These are phyloP conservation scores for Annona cherimola DNA, from an alignment of 164 flowering plant species.

Conservation along the genomic window DNA sequence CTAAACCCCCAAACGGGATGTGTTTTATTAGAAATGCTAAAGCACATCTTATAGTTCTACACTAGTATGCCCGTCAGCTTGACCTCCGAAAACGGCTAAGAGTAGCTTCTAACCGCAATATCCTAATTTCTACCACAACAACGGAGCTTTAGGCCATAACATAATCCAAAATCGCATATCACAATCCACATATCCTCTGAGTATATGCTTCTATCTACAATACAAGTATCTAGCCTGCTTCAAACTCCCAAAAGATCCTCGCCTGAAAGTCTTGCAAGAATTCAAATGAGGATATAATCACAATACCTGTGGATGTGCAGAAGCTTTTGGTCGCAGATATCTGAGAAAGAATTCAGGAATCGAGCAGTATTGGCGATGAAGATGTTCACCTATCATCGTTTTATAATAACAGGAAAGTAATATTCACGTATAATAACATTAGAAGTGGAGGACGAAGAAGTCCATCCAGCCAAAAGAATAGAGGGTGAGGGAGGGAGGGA, in stretches of 20 bases:
- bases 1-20: no score
- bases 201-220: no score
- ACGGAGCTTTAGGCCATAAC: no score
- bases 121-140: slow-evolving; percentile 7
- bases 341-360: slow-evolving; percentile 18
- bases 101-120: slow-evolving; percentile 20
- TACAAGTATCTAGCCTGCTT: no score
- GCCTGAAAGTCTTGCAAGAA: no score
- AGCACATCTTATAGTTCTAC: no score
- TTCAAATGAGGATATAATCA: no score
- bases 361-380: slow-evolving; percentile 18
- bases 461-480: not conserved
- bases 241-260: no score
- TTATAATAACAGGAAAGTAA: not conserved
- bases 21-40: no score
- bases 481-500: not conserved
- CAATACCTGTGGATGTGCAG: slow-evolving; percentile 16
- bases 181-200: no score
- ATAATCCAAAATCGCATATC: no score
- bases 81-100: slow-evolving; percentile 16
- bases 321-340: slow-evolving; percentile 16
- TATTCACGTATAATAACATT: not conserved
- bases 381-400: slow-evolving; percentile 14
- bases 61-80: slow-evolving; percentile 10
- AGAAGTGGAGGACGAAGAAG: not conserved